These are phyloP conservation scores for Tripterygium wilfordii DNA, from an alignment of 177 flowering plant genomes.

Conservation along the genomic window DNA sequence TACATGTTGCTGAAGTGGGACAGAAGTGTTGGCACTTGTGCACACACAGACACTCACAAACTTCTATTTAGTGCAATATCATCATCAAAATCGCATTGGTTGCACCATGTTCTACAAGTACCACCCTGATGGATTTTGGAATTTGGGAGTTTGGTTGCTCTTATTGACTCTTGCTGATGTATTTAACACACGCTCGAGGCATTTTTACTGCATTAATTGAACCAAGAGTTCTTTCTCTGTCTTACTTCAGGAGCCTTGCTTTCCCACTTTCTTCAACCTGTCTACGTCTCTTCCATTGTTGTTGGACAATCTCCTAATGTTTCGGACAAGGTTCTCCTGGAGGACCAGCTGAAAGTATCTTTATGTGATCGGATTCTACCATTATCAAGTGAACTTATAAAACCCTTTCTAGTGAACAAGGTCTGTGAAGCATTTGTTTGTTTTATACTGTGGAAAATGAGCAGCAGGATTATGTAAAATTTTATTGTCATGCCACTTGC, in stretches of 20 bases:
- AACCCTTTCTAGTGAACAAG: conserved; percentile 66
- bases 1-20: too few relatives aligned
- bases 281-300: conserved; percentile 76
- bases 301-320: conserved; percentile 44
- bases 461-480: background rate
- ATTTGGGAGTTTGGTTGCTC: too few relatives aligned
- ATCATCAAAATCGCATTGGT: too few relatives aligned
- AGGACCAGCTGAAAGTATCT: conserved; percentile 39
- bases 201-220: too few relatives aligned
- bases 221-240: background rate
- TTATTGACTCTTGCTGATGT: too few relatives aligned
- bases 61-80: too few relatives aligned
- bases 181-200: too few relatives aligned
- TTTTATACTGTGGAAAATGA: background rate
- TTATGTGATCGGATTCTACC: conserved; percentile 49
- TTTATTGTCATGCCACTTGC: conserved; percentile 20
- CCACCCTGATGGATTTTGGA: too few relatives aligned
- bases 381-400: conserved; percentile 35
- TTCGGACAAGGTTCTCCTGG: conserved; percentile 26
- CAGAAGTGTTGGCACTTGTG: too few relatives aligned
- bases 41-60: too few relatives aligned
- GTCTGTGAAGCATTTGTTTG: conserved; percentile 25
- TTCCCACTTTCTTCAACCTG: conserved; percentile 73
- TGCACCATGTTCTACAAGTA: too few relatives aligned
- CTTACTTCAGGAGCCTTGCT: conserved; percentile 76